Evolutionary conservation across 1,284 basidiomycete genomes (phyloP).

Genomic region (Cystobasidiaceae sp.): DNA sequence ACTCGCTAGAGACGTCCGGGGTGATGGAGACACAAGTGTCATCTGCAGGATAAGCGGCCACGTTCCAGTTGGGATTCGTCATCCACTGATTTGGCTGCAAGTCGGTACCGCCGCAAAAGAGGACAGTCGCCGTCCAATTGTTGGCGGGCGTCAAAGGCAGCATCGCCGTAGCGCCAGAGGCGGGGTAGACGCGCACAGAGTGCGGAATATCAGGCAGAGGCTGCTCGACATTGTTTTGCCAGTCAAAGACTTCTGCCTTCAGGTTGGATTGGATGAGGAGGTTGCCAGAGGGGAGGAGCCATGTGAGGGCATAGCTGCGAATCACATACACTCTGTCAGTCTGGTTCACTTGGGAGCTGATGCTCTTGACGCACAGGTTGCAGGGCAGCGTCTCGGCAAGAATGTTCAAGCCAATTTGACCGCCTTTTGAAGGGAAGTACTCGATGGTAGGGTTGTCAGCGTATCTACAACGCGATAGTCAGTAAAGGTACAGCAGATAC

Average conservation of each 20-base stretch:
- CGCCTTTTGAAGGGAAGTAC: slow-evolving; percentile 68
- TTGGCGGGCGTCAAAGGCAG: slow-evolving; percentile 82
- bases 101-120: slow-evolving; percentile 57
- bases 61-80: slow-evolving; percentile 63
- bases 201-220: slow-evolving; percentile 50
- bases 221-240: slow-evolving; percentile 60
- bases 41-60: slow-evolving; percentile 56
- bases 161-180: slow-evolving; percentile 83
- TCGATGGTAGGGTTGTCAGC: slow-evolving; percentile 79
- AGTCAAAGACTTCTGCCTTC: slow-evolving; percentile 54
- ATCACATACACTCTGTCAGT: background rate
- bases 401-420: slow-evolving; percentile 65
- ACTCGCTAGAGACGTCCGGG: slow-evolving; percentile 68
- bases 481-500: no score
- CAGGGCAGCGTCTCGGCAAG: slow-evolving; percentile 75
- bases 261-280: slow-evolving; percentile 47
- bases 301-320: slow-evolving; percentile 66
- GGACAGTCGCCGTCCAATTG: slow-evolving; percentile 74
- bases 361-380: slow-evolving; percentile 55
- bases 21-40: slow-evolving; percentile 57
- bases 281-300: slow-evolving; percentile 75
- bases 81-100: slow-evolving; percentile 59
- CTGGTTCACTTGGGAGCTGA: no score
- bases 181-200: slow-evolving; percentile 83
- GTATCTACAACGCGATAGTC: no score